phyloP scores from a whole-genome alignment of 1,284 basidiomycete genomes.

The Tilletia caries region DNA sequence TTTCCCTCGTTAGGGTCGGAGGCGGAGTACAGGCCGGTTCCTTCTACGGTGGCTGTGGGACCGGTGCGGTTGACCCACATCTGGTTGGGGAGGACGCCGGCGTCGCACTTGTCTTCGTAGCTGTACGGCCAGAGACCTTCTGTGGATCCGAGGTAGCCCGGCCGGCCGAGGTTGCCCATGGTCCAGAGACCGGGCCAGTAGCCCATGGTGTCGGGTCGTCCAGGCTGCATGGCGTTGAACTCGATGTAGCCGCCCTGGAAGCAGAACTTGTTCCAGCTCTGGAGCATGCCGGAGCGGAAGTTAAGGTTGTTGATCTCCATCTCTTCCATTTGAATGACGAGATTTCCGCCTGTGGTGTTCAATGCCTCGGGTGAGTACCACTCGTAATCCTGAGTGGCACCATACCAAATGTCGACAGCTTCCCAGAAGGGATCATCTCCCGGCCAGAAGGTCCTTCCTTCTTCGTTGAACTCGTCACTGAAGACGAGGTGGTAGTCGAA shows the following conservation, averaged over 20 bases:
- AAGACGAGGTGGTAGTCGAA: slow-evolving; percentile 17
- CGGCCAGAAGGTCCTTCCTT: slow-evolving; percentile 16
- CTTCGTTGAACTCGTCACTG: slow-evolving; percentile 18
- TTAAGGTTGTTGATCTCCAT: slow-evolving; percentile 40
- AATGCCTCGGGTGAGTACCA: slow-evolving; percentile 54
- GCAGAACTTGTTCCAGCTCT: slow-evolving; percentile 54
- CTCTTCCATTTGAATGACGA: slow-evolving; percentile 42
- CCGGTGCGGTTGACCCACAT: background rate
- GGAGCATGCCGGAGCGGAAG: slow-evolving; percentile 52
- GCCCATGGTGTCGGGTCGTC: slow-evolving; percentile 49
- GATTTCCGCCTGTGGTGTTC: slow-evolving; percentile 39
- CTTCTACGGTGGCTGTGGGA: background rate
- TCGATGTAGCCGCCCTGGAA: slow-evolving; percentile 53
- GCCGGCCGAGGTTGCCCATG: slow-evolving; percentile 44
- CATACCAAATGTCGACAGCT: slow-evolving; percentile 51
- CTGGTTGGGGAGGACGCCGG: slow-evolving; percentile 13
- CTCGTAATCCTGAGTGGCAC: slow-evolving; percentile 47
- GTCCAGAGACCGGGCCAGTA: slow-evolving; percentile 56
- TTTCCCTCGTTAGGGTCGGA: background rate
- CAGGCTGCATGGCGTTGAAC: slow-evolving; percentile 28
- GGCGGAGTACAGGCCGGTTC: background rate
- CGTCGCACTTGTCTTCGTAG: slow-evolving; percentile 50
- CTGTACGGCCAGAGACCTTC: slow-evolving; percentile 55
- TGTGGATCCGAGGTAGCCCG: slow-evolving; percentile 48
- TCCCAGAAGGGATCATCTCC: slow-evolving; percentile 42